These are phyloP conservation scores for Peniophora sp. DNA, from an alignment of 1,284 basidiomycete genomes.

Conservation along the genomic window DNA sequence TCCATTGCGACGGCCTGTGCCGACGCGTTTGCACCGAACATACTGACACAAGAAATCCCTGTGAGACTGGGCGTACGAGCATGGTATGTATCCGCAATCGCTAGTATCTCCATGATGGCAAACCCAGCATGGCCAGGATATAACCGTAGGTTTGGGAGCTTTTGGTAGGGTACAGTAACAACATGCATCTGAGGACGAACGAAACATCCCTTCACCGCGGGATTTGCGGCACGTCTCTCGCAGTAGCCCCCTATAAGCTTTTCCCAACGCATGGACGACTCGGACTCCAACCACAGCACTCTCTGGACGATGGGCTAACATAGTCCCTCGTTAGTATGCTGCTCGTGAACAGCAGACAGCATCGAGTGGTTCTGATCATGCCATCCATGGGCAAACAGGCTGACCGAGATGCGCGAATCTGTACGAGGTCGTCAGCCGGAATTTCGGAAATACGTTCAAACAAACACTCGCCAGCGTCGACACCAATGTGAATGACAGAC, in stretches of 20 bases:
- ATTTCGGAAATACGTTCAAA: not conserved
- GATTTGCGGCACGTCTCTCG: no score
- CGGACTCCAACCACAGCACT: slow-evolving; percentile 4
- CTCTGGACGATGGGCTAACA: slow-evolving; percentile 18
- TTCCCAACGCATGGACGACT: not conserved
- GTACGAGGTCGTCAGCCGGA: not conserved
- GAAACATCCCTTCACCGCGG: no score
- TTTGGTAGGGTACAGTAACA: no score
- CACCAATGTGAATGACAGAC: slow-evolving; percentile 48
- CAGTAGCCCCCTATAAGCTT: not conserved
- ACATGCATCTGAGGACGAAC: no score
- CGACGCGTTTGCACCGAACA: no score
- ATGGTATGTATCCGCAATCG: no score
- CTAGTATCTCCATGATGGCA: no score
- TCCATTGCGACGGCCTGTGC: not conserved
- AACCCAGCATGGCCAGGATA: no score
- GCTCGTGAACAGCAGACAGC: slow-evolving; percentile 79
- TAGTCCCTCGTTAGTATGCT: slow-evolving; percentile 52
- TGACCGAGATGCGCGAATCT: slow-evolving; percentile 75
- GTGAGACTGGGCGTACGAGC: no score
- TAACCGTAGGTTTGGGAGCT: no score
- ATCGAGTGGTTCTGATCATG: slow-evolving; percentile 84
- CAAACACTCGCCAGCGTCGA: slow-evolving; percentile 65
- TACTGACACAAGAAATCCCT: no score
- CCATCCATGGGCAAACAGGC: slow-evolving; percentile 71